These are phyloP conservation scores for Penium margaritaceum DNA, from an alignment of 139 green algal species.

Conservation along the genomic window DNA sequence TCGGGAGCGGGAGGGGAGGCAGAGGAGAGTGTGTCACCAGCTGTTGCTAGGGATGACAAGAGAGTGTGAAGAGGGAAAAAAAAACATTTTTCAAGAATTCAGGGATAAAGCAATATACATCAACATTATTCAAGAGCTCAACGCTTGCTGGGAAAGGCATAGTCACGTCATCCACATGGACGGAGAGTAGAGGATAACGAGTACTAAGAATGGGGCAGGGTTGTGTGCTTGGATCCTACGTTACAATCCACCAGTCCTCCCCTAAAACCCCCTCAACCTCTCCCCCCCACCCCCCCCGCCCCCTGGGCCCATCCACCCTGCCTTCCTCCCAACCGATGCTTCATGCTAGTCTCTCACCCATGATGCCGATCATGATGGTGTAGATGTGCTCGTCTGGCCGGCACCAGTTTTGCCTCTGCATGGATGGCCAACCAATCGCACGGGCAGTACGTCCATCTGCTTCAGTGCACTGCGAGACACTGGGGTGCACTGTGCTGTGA, in stretches of 20 bases:
- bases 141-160: background rate
- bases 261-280: no score
- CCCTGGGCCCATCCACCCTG: background rate
- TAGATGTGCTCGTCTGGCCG: constrained; percentile 42
- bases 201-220: background rate
- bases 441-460: no score
- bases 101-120: background rate
- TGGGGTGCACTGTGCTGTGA: no score
- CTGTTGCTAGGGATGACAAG: no score
- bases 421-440: no score
- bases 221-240: background rate
- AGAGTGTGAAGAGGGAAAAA: background rate
- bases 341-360: background rate
- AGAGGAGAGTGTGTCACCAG: background rate
- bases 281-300: background rate
- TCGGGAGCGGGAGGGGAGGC: background rate
- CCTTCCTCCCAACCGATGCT: background rate
- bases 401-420: constrained; percentile 37
- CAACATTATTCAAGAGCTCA: background rate
- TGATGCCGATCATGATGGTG: constrained; percentile 44
- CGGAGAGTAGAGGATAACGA: background rate
- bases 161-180: background rate
- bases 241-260: no score
- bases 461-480: no score
- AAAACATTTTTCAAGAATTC: constrained; percentile 12